phyloP scores from a whole-genome alignment of 345 rosid genomes.

The Adansonia digitata region DNA sequence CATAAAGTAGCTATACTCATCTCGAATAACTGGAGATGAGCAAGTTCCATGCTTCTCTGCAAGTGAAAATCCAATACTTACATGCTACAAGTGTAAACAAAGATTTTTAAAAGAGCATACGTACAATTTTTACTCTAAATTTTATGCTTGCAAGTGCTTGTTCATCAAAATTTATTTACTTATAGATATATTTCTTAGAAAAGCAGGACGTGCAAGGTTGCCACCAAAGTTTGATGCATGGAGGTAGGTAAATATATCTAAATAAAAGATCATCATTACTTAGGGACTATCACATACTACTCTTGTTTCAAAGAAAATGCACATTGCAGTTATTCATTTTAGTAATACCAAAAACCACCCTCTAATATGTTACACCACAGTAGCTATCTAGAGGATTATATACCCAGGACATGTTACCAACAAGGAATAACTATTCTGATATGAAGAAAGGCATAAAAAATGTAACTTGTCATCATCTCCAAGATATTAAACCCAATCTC shows the following conservation, averaged over 20 bases:
- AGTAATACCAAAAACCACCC: background rate
- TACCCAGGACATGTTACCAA: background rate
- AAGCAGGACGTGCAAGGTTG: background rate
- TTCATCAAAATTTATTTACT: background rate
- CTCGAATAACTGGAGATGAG: slow-evolving; percentile 59
- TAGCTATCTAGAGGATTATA: background rate
- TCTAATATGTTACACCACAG: background rate
- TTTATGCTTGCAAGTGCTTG: slow-evolving; percentile 2
- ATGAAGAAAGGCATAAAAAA: background rate
- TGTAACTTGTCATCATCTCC: background rate
- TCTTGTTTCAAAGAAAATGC: background rate
- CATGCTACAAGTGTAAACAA: background rate
- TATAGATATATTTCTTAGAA: background rate
- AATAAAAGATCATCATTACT: background rate
- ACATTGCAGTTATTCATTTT: background rate
- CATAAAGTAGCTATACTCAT: slow-evolving; percentile 74
- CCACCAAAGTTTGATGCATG: background rate
- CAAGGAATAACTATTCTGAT: background rate
- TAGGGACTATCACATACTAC: background rate
- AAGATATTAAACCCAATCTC: background rate
- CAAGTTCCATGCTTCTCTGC: slow-evolving; percentile 99
- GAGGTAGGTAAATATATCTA: background rate
- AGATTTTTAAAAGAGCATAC: background rate
- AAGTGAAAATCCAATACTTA: slow-evolving; percentile 19
- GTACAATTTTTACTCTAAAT: background rate